Percentiles rank a stretch among this genome's conserved stretches.
Evolutionary conservation across 129 eudicot genomes (phyloP).

Genomic region (Artemisia tridentata): DNA sequence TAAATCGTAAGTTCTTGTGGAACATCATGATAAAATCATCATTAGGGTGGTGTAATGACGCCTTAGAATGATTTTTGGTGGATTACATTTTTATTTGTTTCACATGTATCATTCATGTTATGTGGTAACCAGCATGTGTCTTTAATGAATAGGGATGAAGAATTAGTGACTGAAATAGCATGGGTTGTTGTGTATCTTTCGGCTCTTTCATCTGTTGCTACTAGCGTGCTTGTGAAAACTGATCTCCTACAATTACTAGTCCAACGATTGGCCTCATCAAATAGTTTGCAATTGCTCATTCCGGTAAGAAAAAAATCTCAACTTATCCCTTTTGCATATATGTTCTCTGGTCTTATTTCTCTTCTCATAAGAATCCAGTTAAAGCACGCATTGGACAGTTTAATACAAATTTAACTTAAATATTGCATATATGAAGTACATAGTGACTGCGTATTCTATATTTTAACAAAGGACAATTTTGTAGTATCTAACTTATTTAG

Average conservation of each 20-base stretch:
- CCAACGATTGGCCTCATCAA: conserved; percentile 64
- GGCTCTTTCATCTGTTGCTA: conserved; percentile 82
- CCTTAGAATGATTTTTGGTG: neutral
- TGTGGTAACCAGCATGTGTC: neutral
- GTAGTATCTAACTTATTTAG: neutral
- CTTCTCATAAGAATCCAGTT: neutral
- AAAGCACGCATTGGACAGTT: neutral
- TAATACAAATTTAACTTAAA: neutral
- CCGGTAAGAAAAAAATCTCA: conserved; percentile 60
- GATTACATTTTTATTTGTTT: neutral
- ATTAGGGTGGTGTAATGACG: neutral
- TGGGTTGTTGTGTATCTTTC: conserved; percentile 97
- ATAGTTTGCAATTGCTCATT: conserved; percentile 84
- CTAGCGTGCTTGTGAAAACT: conserved; percentile 67
- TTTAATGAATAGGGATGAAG: conserved; percentile 66
- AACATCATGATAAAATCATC: neutral
- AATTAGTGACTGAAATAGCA: conserved; percentile 90
- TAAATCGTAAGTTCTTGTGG: conserved; percentile 58
- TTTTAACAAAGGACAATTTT: neutral
- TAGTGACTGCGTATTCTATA: neutral
- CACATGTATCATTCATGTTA: neutral
- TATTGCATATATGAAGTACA: neutral
- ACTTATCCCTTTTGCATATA: too few relatives aligned
- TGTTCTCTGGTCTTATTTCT: neutral
- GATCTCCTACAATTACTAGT: conserved; percentile 75